Base-by-base conservation (phyloP, 2,329 filamentous ascomycete genomes). In the Ophiostoma sp. region DNA sequence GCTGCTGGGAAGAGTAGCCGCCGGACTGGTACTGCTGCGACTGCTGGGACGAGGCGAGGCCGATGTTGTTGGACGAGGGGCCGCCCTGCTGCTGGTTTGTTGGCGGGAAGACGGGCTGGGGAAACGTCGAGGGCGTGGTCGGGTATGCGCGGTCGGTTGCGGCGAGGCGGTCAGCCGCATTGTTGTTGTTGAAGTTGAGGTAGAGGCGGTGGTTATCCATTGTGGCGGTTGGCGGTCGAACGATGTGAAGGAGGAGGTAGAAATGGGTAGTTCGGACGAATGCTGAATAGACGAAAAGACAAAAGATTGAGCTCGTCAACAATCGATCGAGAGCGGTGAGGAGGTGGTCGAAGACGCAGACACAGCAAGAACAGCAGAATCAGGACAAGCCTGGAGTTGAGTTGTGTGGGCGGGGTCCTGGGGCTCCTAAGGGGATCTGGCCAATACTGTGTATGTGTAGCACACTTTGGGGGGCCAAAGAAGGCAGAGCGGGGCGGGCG, bases 81-180 rank as follows among this genome's bases (percentile, higher is more conserved):
- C 36, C 61, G 42, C 72, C 69, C 42, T 80, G 82, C 36, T 73
- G 72, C 19, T 64, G 57, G 57, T 80, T 79, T 69, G 84, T 81
- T 77, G 86, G 79, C 73, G 86, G 84, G 76, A 88, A 89, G 81
- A 97, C 92, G 75, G 95, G 95, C 84, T 98, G 95, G 15, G 95
- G 95, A 80, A 98, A 98, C 74, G 95, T 97, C 77, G 95, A 98
- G 70, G 95, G 95, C 11, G 95, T 98, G 71, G 95, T 94, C 78
- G 92, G 93, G 86, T 93, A 94, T 77, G 90, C 86, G 80, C 91
- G 87, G 81, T 92, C 91, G 81, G 86, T 87, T 79, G 88, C 83
- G 75, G 86, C 85, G 74, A 90, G 87, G 79, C 90, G 89, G 78
- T 91, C 88, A 82, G 89, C 90, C 11, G 36, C 22, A 28, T 66